Conservation (phyloP, 257 asterid genomes). For the Primulina tabacum region DNA sequence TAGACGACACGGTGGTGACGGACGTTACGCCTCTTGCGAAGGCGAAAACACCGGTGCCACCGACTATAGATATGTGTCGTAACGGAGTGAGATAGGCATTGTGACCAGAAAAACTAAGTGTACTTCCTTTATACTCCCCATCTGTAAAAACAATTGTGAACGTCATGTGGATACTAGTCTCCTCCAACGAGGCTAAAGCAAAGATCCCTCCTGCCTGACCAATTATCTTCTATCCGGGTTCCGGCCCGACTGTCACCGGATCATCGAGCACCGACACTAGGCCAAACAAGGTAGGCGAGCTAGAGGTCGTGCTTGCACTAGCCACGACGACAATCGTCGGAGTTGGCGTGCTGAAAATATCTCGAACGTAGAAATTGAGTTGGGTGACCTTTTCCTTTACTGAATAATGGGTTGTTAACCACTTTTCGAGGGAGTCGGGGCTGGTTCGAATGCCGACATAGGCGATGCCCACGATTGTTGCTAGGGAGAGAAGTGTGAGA, state of each 20-base stretch:
- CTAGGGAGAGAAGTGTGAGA: too few relatives aligned
- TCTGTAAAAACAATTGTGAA: constrained; percentile 2
- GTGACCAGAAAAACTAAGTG: neutral
- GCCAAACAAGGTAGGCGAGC: neutral
- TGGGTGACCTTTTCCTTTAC: neutral
- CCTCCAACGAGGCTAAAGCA: neutral
- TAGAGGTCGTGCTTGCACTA: neutral
- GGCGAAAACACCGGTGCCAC: constrained; percentile 18
- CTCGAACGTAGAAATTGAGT: constrained; percentile 13
- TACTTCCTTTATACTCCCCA: constrained; percentile 12
- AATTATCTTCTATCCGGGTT: neutral
- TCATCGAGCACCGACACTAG: constrained; percentile 10
- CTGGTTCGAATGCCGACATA: too few relatives aligned
- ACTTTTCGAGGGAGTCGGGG: too few relatives aligned
- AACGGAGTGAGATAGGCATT: neutral
- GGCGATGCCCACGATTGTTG: too few relatives aligned
- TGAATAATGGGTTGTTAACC: too few relatives aligned
- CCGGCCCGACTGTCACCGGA: constrained; percentile 6
- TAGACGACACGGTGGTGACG: neutral
- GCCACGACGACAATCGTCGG: neutral
- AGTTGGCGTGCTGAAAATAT: neutral
- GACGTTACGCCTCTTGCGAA: constrained; percentile 13
- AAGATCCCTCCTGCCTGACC: constrained; percentile 10
- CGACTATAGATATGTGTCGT: constrained; percentile 10
- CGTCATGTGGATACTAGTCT: neutral